These are phyloP conservation scores for Colletotrichum godetiae DNA, from an alignment of 2,329 filamentous ascomycete species.

Conservation along the genomic window DNA sequence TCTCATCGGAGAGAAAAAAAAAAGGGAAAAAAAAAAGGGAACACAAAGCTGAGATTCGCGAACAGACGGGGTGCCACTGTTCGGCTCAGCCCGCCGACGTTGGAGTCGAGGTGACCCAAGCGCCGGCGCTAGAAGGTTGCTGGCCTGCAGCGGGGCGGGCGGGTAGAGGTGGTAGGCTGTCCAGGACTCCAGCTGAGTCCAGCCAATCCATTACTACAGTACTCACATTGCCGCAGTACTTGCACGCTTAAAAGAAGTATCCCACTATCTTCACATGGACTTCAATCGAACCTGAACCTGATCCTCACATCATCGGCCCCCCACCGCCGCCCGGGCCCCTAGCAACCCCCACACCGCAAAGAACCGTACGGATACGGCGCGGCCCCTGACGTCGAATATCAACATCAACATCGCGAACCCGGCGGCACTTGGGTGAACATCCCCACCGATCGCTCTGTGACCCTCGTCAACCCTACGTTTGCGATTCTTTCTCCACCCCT, in stretches of 20 bases:
- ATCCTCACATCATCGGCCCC: background rate
- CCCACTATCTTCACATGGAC: background rate
- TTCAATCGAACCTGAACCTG: background rate
- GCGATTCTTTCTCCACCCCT: background rate
- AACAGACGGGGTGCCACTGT: conserved; percentile 2
- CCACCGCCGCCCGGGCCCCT: conserved; percentile 1
- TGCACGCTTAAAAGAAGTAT: background rate
- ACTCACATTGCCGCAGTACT: background rate
- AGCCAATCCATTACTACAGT: background rate
- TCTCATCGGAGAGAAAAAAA: background rate
- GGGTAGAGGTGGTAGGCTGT: background rate
- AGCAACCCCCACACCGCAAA: conserved; percentile 25
- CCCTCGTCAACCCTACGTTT: background rate
- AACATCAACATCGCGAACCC: conserved; percentile 25
- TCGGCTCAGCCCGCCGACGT: conserved; percentile 1
- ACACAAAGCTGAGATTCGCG: background rate
- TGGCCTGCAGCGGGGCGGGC: background rate
- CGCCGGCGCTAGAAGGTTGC: background rate
- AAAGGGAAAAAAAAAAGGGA: background rate
- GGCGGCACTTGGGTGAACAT: background rate
- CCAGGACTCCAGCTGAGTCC: background rate
- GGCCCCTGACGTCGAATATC: conserved; percentile 15
- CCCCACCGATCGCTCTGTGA: background rate
- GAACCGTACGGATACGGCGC: background rate
- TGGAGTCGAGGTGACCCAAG: background rate